phyloP scores from a whole-genome alignment of 2,329 filamentous ascomycete genomes.

The Aspergillus sp. region DNA sequence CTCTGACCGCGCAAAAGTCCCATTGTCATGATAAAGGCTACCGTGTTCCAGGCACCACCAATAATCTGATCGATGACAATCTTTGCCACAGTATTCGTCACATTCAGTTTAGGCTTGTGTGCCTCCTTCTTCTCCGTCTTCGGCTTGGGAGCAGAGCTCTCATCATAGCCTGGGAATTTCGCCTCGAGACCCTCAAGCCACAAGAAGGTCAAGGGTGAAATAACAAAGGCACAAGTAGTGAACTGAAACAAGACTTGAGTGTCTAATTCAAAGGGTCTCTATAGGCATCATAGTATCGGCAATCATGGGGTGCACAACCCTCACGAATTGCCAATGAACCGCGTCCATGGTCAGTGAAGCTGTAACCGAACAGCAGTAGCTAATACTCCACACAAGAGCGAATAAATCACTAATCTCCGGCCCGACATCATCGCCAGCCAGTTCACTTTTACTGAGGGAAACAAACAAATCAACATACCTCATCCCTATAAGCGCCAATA shows the following conservation, averaged over 20 bases:
- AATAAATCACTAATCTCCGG: not conserved
- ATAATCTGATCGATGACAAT: conserved; percentile 61
- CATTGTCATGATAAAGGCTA: conserved; percentile 59
- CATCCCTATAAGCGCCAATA: conserved; percentile 52
- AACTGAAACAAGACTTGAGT: conserved; percentile 55
- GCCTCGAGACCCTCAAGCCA: conserved; percentile 61
- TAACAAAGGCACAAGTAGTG: conserved; percentile 55
- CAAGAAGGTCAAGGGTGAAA: conserved; percentile 59
- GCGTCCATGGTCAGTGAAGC: not conserved
- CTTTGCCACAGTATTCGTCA: conserved; percentile 50
- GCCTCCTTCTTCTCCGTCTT: conserved; percentile 18
- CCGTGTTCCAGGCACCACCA: conserved; percentile 58
- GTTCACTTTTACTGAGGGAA: conserved; percentile 14
- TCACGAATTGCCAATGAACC: not conserved
- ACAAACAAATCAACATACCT: conserved; percentile 32
- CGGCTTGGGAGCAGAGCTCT: conserved; percentile 10
- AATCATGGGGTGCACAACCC: not conserved
- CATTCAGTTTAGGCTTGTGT: conserved; percentile 26
- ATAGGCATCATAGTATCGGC: not conserved
- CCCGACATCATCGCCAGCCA: not conserved
- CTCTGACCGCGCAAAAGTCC: conserved; percentile 47
- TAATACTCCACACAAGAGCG: too few species aligned
- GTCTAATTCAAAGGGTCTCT: conserved; percentile 52
- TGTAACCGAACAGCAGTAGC: not conserved
- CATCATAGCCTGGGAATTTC: conserved; percentile 50